Percentiles rank a stretch among this genome's conserved stretches.
Evolutionary conservation across 2,329 filamentous ascomycete genomes (phyloP).

Genomic region (Pestalotiopsis sp.): DNA sequence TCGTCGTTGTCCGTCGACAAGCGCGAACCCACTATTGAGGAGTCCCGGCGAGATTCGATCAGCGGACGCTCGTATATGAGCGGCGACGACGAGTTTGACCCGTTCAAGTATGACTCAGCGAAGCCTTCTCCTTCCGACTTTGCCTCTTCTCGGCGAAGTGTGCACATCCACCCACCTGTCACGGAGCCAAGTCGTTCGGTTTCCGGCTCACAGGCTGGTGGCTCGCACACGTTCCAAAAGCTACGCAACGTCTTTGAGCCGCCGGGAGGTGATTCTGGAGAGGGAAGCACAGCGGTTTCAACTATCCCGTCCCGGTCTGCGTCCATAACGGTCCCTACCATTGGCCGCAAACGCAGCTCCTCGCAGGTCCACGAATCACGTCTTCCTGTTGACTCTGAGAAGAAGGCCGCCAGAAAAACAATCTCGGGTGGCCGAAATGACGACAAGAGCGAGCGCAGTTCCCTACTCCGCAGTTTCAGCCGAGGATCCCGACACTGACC

Average conservation of each 20-base stretch:
- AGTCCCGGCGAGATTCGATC: slow-evolving; percentile 30
- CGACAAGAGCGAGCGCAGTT: slow-evolving; percentile 29
- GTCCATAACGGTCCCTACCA: slow-evolving; percentile 24
- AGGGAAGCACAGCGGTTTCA: background rate
- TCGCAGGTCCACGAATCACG: slow-evolving; percentile 15
- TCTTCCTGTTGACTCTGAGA: background rate
- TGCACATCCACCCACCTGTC: background rate
- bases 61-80: slow-evolving; percentile 19
- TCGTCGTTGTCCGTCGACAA: slow-evolving; percentile 25
- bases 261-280: background rate
- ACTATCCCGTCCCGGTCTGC: slow-evolving; percentile 26
- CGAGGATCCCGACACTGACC: slow-evolving; percentile 34
- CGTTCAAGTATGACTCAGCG: slow-evolving; percentile 23
- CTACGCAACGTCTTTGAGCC: slow-evolving; percentile 44
- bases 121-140: slow-evolving; percentile 12
- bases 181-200: slow-evolving; percentile 11
- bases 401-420: slow-evolving; percentile 1
- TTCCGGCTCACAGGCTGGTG: slow-evolving; percentile 16
- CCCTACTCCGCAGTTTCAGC: slow-evolving; percentile 27
- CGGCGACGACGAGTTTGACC: slow-evolving; percentile 25
- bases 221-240: slow-evolving; percentile 37
- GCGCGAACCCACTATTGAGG: slow-evolving; percentile 35
- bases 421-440: slow-evolving; percentile 22
- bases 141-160: background rate
- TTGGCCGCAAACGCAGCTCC: slow-evolving; percentile 16